Evolutionary conservation across 352 stramenopile species (phyloP).

Genomic region (Phytopythium delawarense): DNA sequence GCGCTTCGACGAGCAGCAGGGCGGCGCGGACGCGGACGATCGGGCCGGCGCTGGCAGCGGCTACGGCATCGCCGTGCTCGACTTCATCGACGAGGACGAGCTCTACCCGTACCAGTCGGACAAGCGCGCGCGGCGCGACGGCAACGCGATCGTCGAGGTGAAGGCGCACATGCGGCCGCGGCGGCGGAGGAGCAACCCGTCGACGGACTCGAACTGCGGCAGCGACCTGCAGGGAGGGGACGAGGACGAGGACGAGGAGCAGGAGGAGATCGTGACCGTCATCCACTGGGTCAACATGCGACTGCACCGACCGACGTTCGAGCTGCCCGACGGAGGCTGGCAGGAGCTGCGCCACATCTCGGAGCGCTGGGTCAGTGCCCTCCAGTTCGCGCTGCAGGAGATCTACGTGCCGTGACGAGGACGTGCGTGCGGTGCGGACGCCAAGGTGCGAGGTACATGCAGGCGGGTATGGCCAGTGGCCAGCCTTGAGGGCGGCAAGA

Average conservation of each 20-base stretch:
- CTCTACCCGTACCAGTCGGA: slow-evolving; percentile 38
- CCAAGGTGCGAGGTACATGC: neutral
- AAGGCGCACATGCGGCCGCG: slow-evolving; percentile 11
- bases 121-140: slow-evolving; percentile 33
- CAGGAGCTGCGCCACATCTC: slow-evolving; percentile 12
- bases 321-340: slow-evolving; percentile 9
- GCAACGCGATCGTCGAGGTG: slow-evolving; percentile 32
- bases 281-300: slow-evolving; percentile 19
- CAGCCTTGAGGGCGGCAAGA: neutral
- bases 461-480: neutral
- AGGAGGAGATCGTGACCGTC: slow-evolving; percentile 14
- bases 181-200: neutral
- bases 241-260: neutral
- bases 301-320: slow-evolving; percentile 14
- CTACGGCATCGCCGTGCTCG: slow-evolving; percentile 30
- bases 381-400: slow-evolving; percentile 14
- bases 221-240: neutral
- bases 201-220: neutral
- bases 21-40: slow-evolving; percentile 1
- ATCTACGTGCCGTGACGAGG: slow-evolving; percentile 9
- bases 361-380: slow-evolving; percentile 14
- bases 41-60: slow-evolving; percentile 6
- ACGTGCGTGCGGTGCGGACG: neutral
- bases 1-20: slow-evolving; percentile 22
- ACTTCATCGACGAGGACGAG: slow-evolving; percentile 43